These are phyloP conservation scores for Alternaria triticimaculans DNA, from an alignment of 2,329 filamentous ascomycete genomes.

Conservation along the genomic window DNA sequence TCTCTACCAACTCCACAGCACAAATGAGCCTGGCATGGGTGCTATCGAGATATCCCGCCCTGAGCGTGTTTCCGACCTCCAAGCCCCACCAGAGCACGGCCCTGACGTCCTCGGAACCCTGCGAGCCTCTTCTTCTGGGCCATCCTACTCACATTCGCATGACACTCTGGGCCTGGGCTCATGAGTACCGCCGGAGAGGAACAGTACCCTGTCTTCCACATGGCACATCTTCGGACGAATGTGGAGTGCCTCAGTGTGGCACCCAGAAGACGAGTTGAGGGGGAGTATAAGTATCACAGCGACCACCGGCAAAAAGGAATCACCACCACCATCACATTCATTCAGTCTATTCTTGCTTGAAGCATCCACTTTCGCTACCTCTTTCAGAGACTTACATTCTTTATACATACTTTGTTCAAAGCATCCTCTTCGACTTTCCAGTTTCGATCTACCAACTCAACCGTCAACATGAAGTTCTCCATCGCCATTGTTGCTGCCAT, in stretches of 20 bases:
- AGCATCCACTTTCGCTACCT: slow-evolving; percentile 28
- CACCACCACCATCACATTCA: slow-evolving; percentile 24
- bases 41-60: not conserved
- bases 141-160: not conserved
- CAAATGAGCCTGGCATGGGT: not conserved
- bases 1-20: not conserved
- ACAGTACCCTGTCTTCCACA: not conserved
- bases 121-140: not conserved
- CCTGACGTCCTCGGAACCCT: not conserved
- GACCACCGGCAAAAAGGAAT: not conserved
- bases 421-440: slow-evolving; percentile 19
- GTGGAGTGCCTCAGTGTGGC: not conserved
- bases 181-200: not conserved
- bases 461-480: slow-evolving; percentile 45
- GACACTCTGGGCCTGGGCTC: not conserved
- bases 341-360: slow-evolving; percentile 33
- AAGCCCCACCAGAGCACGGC: not conserved
- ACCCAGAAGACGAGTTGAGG: not conserved
- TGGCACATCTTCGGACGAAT: slow-evolving; percentile 1
- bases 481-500: slow-evolving; percentile 33
- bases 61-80: not conserved
- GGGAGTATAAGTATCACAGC: slow-evolving; percentile 19
- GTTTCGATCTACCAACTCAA: slow-evolving; percentile 15
- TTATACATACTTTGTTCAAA: slow-evolving; percentile 24
- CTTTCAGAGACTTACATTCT: slow-evolving; percentile 25